phyloP scores from a whole-genome alignment of 345 rosid genomes.

The Lenwebbia sp. region DNA sequence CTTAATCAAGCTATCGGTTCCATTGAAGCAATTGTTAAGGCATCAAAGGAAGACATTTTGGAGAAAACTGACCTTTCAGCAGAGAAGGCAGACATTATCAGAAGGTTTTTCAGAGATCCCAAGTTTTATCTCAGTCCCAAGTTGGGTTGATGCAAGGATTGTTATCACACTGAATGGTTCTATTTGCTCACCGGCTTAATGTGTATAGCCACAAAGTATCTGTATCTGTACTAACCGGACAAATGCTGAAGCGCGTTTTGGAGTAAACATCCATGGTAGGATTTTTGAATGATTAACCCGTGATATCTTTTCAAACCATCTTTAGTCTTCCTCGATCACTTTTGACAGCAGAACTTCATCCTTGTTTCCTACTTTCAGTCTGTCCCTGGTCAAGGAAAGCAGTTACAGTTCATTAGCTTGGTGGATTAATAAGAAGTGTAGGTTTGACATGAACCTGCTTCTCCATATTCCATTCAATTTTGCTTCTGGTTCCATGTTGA shows the following conservation, averaged over 20 bases:
- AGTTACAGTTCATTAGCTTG: neutral
- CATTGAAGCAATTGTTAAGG: constrained; percentile 69
- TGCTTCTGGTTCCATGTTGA: no score
- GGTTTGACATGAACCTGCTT: neutral
- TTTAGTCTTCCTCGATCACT: neutral
- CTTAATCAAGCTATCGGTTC: constrained; percentile 89
- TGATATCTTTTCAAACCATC: neutral
- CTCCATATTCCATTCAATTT: no score
- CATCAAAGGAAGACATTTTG: constrained; percentile 60
- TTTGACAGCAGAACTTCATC: neutral
- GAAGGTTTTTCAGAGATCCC: constrained; percentile 69
- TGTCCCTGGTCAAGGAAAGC: neutral
- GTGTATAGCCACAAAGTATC: neutral
- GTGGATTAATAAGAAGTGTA: neutral
- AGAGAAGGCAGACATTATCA: constrained; percentile 56
- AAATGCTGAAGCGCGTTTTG: neutral
- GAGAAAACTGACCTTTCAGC: constrained; percentile 81
- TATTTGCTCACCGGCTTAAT: neutral
- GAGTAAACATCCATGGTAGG: neutral
- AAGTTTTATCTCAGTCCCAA: constrained; percentile 59
- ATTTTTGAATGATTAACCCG: neutral
- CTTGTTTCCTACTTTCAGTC: neutral
- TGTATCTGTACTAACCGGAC: neutral
- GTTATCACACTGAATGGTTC: neutral
- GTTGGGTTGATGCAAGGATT: constrained; percentile 22